Evolutionary conservation across 305 asterid genomes (phyloP), one percentile per base, ranked within the genome.

Genomic region (Solanum hybrid): DNA sequence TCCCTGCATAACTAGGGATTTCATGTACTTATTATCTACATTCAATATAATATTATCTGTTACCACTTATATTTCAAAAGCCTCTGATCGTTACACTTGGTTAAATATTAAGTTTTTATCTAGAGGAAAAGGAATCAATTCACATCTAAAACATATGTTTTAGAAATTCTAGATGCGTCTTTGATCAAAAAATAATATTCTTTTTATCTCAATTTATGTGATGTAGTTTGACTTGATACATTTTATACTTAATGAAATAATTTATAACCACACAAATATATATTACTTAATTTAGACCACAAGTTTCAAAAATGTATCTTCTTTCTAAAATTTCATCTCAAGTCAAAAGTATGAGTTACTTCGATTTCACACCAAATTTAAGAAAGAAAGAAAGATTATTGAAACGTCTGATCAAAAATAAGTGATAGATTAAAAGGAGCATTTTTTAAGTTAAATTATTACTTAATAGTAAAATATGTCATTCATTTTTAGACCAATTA

Each of bases 221-320:
- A n/a, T 10, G 0, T 24, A n/a, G 7, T 69, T 69, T 69, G 16
- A 11, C 0, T 24, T 24, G 8, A 69, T 0, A n/a, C 3, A 10
- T 57, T 18, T 57, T 6, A 57, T 57, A 0, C 0, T 18, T 57
- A 51, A 6, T 51, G 3, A 51, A 51, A 51, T 51, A 0, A 16
- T 51, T 51, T 51, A 0, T 57, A 57, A 57, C 0, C 0, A 57
- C 1, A 57, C 11, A 18, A 6, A 57, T 57, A 57, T 18, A 0
- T 57, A 57, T 57, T 2, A 57, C 69, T 57, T 57, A 57, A 57
- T 18, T 57, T 57, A 57, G 2, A 57, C 3, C 4, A 18, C 4
- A 57, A 57, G 1, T 51, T 51, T 57, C 0, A 6, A 57, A 51
- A 51, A 0, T 51, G 8, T 51, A 2, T 51, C 1, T 2, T 16